A percentile compares a stretch with the other conserved stretches of the same genome.
phyloP scores from a whole-genome alignment of 345 rosid genomes.

The Excoecaria cochinchinensis region DNA sequence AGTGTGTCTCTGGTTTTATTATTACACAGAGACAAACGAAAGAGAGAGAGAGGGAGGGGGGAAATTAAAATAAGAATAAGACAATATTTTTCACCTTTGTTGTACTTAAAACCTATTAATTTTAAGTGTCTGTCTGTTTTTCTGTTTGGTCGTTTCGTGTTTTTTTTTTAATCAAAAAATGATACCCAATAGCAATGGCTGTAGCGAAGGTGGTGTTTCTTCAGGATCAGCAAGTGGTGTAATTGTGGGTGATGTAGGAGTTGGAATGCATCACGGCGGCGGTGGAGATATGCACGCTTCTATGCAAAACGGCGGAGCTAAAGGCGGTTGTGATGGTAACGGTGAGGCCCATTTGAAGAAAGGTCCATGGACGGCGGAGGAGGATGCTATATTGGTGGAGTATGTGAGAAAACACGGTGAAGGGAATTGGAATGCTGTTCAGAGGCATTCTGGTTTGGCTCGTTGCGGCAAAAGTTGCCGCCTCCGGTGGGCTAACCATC shows the following conservation, averaged over 20 bases:
- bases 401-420: conserved; percentile 31
- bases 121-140: not conserved
- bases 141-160: no score
- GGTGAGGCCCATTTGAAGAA: conserved; percentile 18
- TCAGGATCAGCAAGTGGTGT: not conserved
- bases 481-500: conserved; percentile 34
- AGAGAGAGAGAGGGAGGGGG: conserved; percentile 1
- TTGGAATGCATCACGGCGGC: not conserved
- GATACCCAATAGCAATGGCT: conserved; percentile 8
- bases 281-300: not conserved
- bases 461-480: conserved; percentile 32
- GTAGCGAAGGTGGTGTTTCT: not conserved
- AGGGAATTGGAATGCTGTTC: conserved; percentile 34
- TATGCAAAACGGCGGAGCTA: not conserved
- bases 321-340: not conserved
- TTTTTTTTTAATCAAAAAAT: not conserved
- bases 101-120: not conserved
- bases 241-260: not conserved
- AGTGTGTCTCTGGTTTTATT: not conserved
- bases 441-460: conserved; percentile 22
- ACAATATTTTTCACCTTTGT: no score
- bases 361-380: conserved; percentile 33
- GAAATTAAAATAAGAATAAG: not conserved
- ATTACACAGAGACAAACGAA: not conserved
- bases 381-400: conserved; percentile 25